Evolutionary conservation across 331 rosid genomes (phyloP).

Genomic region (Ulmus americana): DNA sequence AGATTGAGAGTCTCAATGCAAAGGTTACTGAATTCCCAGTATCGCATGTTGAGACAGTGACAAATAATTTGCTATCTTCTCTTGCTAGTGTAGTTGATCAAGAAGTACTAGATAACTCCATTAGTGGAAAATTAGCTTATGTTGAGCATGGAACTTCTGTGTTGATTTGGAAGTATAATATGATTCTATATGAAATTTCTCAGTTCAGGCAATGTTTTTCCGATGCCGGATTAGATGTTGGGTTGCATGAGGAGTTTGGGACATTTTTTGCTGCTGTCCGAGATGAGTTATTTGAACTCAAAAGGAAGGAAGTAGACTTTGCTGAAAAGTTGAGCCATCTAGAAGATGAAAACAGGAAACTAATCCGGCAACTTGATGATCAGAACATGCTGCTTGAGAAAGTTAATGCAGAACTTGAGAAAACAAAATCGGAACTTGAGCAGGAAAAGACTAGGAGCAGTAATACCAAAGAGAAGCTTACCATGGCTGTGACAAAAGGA

Average conservation of each 20-base stretch:
- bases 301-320: conserved; percentile 54
- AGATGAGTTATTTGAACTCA: conserved; percentile 52
- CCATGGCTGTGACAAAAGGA: conserved; percentile 93
- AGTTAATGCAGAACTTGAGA: conserved; percentile 49
- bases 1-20: conserved; percentile 58
- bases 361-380: conserved; percentile 55
- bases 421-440: conserved; percentile 62
- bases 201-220: conserved; percentile 50
- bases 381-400: conserved; percentile 40
- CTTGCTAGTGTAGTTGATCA: conserved; percentile 47
- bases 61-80: conserved; percentile 49
- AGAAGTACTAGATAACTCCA: conserved; percentile 41
- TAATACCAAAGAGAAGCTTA: conserved; percentile 81
- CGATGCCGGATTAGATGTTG: conserved; percentile 38
- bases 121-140: conserved; percentile 40
- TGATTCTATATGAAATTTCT: conserved; percentile 53
- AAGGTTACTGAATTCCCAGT: conserved; percentile 41
- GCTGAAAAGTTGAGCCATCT: conserved; percentile 41
- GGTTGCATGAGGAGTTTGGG: conserved; percentile 38
- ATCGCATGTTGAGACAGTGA: conserved; percentile 36
- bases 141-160: conserved; percentile 52
- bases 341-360: conserved; percentile 57
- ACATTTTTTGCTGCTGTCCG: conserved; percentile 45
- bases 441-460: conserved; percentile 62
- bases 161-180: conserved; percentile 49